These are phyloP conservation scores for Alternaria consortialis DNA, from an alignment of 2,329 filamentous ascomycete species.

Conservation along the genomic window DNA sequence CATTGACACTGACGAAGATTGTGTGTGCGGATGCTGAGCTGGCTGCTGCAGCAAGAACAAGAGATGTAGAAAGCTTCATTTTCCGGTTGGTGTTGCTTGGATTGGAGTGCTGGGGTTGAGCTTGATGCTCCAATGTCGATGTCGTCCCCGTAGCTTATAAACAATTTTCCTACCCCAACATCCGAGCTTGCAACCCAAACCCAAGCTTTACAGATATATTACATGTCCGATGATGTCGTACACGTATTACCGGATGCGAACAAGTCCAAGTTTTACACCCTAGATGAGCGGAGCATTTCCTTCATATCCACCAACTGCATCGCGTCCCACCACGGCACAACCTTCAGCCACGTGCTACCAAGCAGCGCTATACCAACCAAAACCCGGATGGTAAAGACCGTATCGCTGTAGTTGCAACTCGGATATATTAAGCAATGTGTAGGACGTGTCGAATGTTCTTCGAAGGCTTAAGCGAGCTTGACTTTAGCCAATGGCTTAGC, in stretches of 20 bases:
- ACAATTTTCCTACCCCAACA: not conserved
- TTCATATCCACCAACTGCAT: constrained; percentile 29
- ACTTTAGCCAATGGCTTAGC: constrained; percentile 30
- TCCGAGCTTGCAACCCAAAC: constrained; percentile 4
- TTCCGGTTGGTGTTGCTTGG: not conserved
- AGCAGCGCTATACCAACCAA: constrained; percentile 6
- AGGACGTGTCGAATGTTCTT: constrained; percentile 31
- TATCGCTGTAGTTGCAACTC: constrained; percentile 7
- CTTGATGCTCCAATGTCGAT: not conserved
- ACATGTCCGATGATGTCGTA: constrained; percentile 17
- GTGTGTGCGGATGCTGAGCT: constrained; percentile 58
- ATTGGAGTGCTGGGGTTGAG: not conserved
- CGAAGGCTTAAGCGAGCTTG: constrained; percentile 28
- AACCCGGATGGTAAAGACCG: constrained; percentile 29
- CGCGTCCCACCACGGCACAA: constrained; percentile 1
- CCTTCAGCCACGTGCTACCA: constrained; percentile 7
- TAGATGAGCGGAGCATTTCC: constrained; percentile 20
- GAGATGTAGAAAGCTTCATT: constrained; percentile 42
- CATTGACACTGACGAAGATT: constrained; percentile 61
- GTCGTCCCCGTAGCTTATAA: constrained; percentile 14
- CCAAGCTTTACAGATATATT: constrained; percentile 2
- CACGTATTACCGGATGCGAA: not conserved
- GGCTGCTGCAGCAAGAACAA: constrained; percentile 38
- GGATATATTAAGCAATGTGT: constrained; percentile 43
- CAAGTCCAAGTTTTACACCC: constrained; percentile 1